Percentiles rank a stretch among this genome's conserved stretches.
phyloP scores from a whole-genome alignment of 495 filamentous ascomycete species.

The Penicillium mononematosum region DNA sequence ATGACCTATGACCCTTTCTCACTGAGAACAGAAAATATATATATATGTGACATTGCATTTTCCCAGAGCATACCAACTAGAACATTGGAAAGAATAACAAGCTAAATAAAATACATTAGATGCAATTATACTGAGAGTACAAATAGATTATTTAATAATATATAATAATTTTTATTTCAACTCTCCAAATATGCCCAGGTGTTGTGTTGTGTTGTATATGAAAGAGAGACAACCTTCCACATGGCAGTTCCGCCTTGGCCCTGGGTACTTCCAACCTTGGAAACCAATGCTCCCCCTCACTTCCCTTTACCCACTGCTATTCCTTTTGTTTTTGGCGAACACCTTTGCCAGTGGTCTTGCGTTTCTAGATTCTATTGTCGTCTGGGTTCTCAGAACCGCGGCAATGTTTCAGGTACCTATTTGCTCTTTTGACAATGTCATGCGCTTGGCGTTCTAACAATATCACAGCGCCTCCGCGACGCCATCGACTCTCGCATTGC shows the following conservation, averaged over 20 bases:
- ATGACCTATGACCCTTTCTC: background rate
- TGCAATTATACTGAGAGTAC: background rate
- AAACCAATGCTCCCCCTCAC: slow-evolving; percentile 26
- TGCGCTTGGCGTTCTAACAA: slow-evolving; percentile 6
- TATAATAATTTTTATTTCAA: background rate
- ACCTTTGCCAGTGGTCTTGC: slow-evolving; percentile 19
- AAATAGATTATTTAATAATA: background rate
- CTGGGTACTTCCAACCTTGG: background rate
- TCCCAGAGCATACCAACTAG: background rate
- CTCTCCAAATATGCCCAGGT: background rate
- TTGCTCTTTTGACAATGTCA: background rate
- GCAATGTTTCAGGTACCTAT: slow-evolving; percentile 50
- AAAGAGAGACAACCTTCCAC: slow-evolving; percentile 9
- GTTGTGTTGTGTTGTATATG: too few relatives aligned
- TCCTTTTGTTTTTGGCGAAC: slow-evolving; percentile 23
- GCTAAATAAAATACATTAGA: background rate
- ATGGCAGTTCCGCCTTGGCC: slow-evolving; percentile 16
- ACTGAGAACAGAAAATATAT: background rate
- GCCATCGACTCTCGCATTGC: slow-evolving; percentile 83
- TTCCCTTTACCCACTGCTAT: slow-evolving; percentile 20
- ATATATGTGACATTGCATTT: background rate
- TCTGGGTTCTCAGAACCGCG: slow-evolving; percentile 37
- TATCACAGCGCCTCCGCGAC: slow-evolving; percentile 71
- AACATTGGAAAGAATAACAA: background rate
- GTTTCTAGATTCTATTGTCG: slow-evolving; percentile 28